Conservation (phyloP, 345 rosid species). For the Pseudoturritis turrita region DNA sequence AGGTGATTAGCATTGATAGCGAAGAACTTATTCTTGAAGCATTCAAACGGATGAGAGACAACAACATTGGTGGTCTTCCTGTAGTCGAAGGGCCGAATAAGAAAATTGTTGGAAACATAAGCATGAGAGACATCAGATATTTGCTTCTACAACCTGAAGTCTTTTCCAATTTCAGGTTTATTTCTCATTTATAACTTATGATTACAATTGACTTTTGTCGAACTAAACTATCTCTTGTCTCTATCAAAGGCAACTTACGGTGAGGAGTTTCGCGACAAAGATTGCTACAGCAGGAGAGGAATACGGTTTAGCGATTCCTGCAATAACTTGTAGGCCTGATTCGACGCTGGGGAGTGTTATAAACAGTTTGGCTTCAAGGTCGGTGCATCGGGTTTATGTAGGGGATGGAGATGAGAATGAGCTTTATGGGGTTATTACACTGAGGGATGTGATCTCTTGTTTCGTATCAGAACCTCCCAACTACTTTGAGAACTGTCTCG, state of each 20-base stretch:
- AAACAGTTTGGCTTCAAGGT: constrained; percentile 56
- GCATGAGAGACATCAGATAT: constrained; percentile 60
- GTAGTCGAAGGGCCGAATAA: constrained; percentile 42
- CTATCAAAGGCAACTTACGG: constrained; percentile 56
- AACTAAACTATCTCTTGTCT: background rate
- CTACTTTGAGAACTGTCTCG: constrained; percentile 54
- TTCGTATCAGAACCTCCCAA: constrained; percentile 75
- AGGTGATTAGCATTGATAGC: constrained; percentile 61
- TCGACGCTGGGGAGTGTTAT: constrained; percentile 68
- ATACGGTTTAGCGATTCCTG: constrained; percentile 43
- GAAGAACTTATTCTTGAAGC: constrained; percentile 75
- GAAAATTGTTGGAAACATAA: constrained; percentile 39
- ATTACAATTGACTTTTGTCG: background rate
- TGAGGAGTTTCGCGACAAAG: constrained; percentile 51
- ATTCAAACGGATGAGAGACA: constrained; percentile 69
- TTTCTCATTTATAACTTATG: background rate
- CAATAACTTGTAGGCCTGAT: constrained; percentile 56
- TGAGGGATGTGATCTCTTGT: constrained; percentile 87
- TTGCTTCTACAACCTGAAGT: constrained; percentile 74
- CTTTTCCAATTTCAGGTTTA: constrained; percentile 75
- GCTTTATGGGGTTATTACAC: constrained; percentile 76
- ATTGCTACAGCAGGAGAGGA: constrained; percentile 41
- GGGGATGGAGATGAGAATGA: constrained; percentile 44
- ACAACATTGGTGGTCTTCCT: constrained; percentile 79
- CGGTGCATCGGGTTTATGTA: constrained; percentile 71